These are phyloP conservation scores for Cercospora canescens DNA, from an alignment of 2,329 filamentous ascomycete genomes.

Conservation along the genomic window DNA sequence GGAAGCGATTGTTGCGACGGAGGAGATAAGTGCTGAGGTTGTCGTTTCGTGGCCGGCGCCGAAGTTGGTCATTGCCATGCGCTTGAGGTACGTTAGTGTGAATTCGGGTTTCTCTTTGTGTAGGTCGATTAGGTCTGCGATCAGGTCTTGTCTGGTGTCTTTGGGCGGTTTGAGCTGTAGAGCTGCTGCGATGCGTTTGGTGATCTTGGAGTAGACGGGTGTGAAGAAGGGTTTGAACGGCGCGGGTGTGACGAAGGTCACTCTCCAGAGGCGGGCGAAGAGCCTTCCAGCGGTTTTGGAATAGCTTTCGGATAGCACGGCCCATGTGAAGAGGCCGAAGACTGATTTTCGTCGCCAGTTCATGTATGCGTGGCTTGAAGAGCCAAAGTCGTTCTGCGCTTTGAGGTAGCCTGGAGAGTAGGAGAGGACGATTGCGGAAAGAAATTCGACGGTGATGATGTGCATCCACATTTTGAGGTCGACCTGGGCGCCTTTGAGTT, in stretches of 20 bases:
- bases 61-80: slow-evolving; percentile 25
- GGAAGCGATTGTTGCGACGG: slow-evolving; percentile 16
- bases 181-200: slow-evolving; percentile 16
- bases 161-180: slow-evolving; percentile 9
- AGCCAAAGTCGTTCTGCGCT: slow-evolving; percentile 18
- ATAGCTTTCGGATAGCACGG: slow-evolving; percentile 20
- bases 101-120: slow-evolving; percentile 23
- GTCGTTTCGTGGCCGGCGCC: slow-evolving; percentile 24
- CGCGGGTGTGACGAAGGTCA: slow-evolving; percentile 16
- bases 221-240: slow-evolving; percentile 21
- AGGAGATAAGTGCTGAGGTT: slow-evolving; percentile 16
- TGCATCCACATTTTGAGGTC: slow-evolving; percentile 25
- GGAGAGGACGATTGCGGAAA: slow-evolving; percentile 18
- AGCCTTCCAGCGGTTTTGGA: slow-evolving; percentile 13
- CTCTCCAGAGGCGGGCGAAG: slow-evolving; percentile 15
- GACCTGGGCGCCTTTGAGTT: slow-evolving; percentile 7
- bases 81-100: slow-evolving; percentile 17
- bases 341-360: slow-evolving; percentile 22
- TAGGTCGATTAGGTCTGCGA: slow-evolving; percentile 17
- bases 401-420: slow-evolving; percentile 21
- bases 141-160: slow-evolving; percentile 15
- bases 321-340: slow-evolving; percentile 21
- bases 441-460: slow-evolving; percentile 22
- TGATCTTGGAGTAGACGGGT: slow-evolving; percentile 15
- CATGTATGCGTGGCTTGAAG: slow-evolving; percentile 18